Conservation (phyloP, 106 monocot genomes). For the Acorus calamus region DNA sequence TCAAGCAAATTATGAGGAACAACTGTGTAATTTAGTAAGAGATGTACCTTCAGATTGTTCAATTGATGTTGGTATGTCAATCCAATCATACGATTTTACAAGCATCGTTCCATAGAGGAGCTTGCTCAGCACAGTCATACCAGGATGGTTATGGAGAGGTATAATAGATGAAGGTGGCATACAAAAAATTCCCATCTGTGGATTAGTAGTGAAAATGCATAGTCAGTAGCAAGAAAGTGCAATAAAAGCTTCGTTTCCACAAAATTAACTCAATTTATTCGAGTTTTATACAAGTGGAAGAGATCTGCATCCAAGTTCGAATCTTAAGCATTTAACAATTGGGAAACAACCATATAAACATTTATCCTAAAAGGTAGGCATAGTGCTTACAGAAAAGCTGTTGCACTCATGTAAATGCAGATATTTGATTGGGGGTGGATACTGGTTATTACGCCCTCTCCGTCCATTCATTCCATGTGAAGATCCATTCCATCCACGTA, state of each 20-base stretch:
- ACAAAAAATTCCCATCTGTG: slow-evolving; percentile 89
- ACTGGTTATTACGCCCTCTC: slow-evolving; percentile 27
- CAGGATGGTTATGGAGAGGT: slow-evolving; percentile 95
- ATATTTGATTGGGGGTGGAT: slow-evolving; percentile 49
- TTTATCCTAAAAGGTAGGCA: not conserved
- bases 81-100: slow-evolving; percentile 88
- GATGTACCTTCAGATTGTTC: slow-evolving; percentile 34
- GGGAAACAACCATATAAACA: not conserved
- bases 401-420: slow-evolving; percentile 62
- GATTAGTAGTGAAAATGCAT: slow-evolving; percentile 1
- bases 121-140: slow-evolving; percentile 96
- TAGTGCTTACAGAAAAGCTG: slow-evolving; percentile 49
- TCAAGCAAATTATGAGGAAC: too few species aligned
- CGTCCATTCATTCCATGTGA: slow-evolving; percentile 31
- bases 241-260: too few species aligned
- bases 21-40: too few species aligned
- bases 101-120: slow-evolving; percentile 74
- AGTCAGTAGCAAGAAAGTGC: too few species aligned
- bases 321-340: too few species aligned
- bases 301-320: too few species aligned
- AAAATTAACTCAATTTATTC: too few species aligned
- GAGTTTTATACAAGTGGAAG: too few species aligned
- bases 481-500: slow-evolving; percentile 33
- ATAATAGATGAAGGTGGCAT: slow-evolving; percentile 74
- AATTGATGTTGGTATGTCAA: slow-evolving; percentile 19